Evolutionary conservation across 1,284 basidiomycete genomes (phyloP).

Genomic region (Pulveroboletus sp.): DNA sequence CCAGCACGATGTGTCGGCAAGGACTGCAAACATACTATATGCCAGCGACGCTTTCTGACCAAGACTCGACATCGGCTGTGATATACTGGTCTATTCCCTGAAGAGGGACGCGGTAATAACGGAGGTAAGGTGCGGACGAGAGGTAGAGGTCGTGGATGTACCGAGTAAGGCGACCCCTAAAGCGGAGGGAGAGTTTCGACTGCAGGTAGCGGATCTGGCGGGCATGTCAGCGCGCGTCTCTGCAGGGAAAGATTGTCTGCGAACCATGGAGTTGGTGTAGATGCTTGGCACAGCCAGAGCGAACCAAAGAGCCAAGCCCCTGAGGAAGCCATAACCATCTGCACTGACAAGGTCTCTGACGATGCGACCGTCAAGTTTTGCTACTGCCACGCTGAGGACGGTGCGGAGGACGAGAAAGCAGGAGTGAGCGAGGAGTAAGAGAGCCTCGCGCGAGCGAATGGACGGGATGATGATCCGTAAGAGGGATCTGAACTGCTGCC

Average conservation of each 20-base stretch:
- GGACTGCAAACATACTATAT: slow-evolving; percentile 69
- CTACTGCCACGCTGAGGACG: slow-evolving; percentile 84
- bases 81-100: slow-evolving; percentile 90
- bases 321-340: slow-evolving; percentile 82
- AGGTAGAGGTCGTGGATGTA: slow-evolving; percentile 95
- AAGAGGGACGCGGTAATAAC: slow-evolving; percentile 72
- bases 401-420: slow-evolving; percentile 88
- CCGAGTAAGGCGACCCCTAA: slow-evolving; percentile 86
- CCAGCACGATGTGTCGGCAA: too few species aligned
- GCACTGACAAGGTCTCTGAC: slow-evolving; percentile 89
- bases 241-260: slow-evolving; percentile 9
- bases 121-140: slow-evolving; percentile 64
- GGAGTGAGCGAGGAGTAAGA: slow-evolving; percentile 80
- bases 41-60: slow-evolving; percentile 85
- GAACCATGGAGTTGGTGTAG: slow-evolving; percentile 93
- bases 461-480: slow-evolving; percentile 78
- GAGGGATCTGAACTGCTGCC: slow-evolving; percentile 78
- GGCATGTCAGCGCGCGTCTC: background rate
- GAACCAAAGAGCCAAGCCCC: slow-evolving; percentile 89
- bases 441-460: slow-evolving; percentile 72
- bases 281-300: slow-evolving; percentile 89
- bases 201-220: slow-evolving; percentile 85
- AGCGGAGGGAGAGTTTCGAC: slow-evolving; percentile 82
- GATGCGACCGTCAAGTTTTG: slow-evolving; percentile 86
- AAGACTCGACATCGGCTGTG: slow-evolving; percentile 90